Percentiles rank a stretch among this genome's conserved stretches.
These are phyloP conservation scores for cucumber (Cucumis sativus) DNA, from an alignment of 306 rosid species.

Conservation along the genomic window Cucumber_9930_V3 NC_026657.2:23376501-23377000, in stretches of 20 bases:
- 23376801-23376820: neutral
- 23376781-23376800: neutral
- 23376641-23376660: neutral
- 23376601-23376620: neutral
- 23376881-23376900: constrained; percentile 78
- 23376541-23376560: no score
- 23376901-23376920: constrained; percentile 19
- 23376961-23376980: constrained; percentile 17
- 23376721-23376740: constrained; percentile 63
- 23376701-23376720: constrained; percentile 62
- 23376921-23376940: constrained; percentile 27
- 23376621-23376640: neutral
- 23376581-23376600: neutral
- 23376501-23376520: no score
- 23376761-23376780: constrained; percentile 34
- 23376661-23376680: constrained; percentile 30
- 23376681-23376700: constrained; percentile 57
- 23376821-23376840: neutral
- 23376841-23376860: constrained; percentile 46
- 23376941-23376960: constrained; percentile 78
- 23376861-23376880: constrained; percentile 72
- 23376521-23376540: no score
- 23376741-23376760: constrained; percentile 70
- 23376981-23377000: neutral
- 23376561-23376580: neutral